Evolutionary conservation across 1,284 basidiomycete species (phyloP), one percentile per base, ranked within the genome.

Genomic region (Fomitiporia mediterranea): DNA sequence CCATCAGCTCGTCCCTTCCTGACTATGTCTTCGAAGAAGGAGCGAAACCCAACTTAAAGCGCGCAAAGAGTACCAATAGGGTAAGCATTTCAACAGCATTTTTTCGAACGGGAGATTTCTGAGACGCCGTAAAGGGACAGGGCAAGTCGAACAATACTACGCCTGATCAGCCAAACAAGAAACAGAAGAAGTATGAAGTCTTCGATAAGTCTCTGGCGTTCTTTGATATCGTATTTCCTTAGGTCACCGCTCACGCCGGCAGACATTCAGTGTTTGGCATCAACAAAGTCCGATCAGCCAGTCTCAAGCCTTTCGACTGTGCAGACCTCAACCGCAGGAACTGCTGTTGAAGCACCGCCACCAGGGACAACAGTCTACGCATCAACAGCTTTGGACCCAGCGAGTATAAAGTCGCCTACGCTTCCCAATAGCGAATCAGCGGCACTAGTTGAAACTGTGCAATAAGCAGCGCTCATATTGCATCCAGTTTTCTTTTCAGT

Each of bases 21-120:
- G 89, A 92, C 62, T 82, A 89, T 62, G 89, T 93, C 32, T 94
- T 91, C 64, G 91, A 90, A 51, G 79, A 81, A 50, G 89, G 88
- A 55, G 80, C 81, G 15, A 83, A 83, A 60, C 75, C 78, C 53
- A 77, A 77, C 1, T 76, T 84, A 61, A 79, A 83, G 64, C 77
- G 82, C n/a, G 72, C 78, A 59, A 91, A 93, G 68, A 79, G 82
- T n/a, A n/a, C n/a, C 38, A 70, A 75, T 61, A 93, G 93, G 83
- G 89, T 92, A 25, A 73, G 69, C 82, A 70, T 49, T 23, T 15
- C 5, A 30, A 35, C 5, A 21, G 19, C 23, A 40, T 13, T 25
- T 7, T 17, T 40, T n/a, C 42, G 25, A 32, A 63, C 56, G 21
- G 35, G 2, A 17, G 19, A 17, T 52, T 52, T 61, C 59, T 58